These are phyloP conservation scores for Mycena crocata DNA, from an alignment of 768 basidiomycete species.

Conservation along the genomic window DNA sequence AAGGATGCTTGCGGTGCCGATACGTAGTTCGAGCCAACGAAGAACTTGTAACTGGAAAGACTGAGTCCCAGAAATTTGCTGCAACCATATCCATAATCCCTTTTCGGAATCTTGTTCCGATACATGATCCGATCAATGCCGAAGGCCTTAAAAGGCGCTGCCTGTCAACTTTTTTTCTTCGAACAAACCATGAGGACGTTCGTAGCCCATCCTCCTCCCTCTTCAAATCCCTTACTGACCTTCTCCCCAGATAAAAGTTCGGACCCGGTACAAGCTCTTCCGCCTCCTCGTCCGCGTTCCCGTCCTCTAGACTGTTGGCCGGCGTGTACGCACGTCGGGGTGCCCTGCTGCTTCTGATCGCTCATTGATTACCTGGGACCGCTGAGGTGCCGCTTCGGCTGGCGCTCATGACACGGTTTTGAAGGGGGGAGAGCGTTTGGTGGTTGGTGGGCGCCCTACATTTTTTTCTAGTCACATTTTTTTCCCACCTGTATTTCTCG, in stretches of 20 bases:
- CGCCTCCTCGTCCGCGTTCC: constrained; percentile 96
- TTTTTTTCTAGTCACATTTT: too few relatives aligned
- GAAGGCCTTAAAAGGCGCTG: constrained; percentile 21
- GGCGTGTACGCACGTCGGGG: constrained; percentile 48
- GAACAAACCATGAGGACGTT: constrained; percentile 85
- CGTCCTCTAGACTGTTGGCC: constrained; percentile 75
- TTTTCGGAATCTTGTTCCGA: too few relatives aligned
- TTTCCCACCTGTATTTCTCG: too few relatives aligned
- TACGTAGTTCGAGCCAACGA: too few relatives aligned
- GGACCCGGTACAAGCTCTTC: constrained; percentile 83
- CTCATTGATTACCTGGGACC: constrained; percentile 52
- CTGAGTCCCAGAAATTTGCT: too few relatives aligned
- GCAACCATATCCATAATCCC: too few relatives aligned
- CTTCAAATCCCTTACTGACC: neutral
- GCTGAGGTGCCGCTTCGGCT: constrained; percentile 79
- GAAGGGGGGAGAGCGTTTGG: constrained; percentile 38
- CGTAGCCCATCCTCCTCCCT: constrained; percentile 11
- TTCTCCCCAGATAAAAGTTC: constrained; percentile 77
- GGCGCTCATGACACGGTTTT: constrained; percentile 72
- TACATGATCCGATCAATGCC: too few relatives aligned
- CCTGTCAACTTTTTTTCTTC: constrained; percentile 35
- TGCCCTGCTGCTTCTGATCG: constrained; percentile 47
- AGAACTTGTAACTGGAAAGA: too few relatives aligned
- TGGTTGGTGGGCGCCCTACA: constrained; percentile 46
- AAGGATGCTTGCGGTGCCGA: too few relatives aligned